Conservation (phyloP, 2,329 filamentous ascomycete genomes). For the Trichoderma sp. region DNA sequence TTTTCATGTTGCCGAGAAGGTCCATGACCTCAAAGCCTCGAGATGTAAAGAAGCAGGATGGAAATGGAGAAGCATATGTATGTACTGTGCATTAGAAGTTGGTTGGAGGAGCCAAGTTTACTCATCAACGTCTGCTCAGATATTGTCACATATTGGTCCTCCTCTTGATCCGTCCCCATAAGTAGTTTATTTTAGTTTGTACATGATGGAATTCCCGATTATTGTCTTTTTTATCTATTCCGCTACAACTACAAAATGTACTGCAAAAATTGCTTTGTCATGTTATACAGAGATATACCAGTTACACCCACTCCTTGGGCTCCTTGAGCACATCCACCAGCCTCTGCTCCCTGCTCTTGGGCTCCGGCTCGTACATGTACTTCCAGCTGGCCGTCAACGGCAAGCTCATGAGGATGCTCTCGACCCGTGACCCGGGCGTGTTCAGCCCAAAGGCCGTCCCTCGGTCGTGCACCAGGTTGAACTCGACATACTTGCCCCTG, state of each 20-base stretch:
- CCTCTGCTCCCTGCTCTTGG: constrained; percentile 74
- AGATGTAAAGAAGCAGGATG: not conserved
- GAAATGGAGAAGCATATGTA: too few relatives aligned
- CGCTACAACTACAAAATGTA: constrained; percentile 16
- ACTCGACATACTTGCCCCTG: constrained; percentile 95
- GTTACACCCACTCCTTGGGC: constrained; percentile 68
- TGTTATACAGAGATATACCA: not conserved
- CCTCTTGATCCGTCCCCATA: not conserved
- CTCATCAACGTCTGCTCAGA: not conserved
- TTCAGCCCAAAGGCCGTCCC: constrained; percentile 93
- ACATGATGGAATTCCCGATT: not conserved
- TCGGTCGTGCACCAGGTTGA: constrained; percentile 95
- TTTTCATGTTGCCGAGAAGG: constrained; percentile 1
- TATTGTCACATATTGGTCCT: not conserved
- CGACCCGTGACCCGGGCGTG: constrained; percentile 85
- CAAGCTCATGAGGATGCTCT: constrained; percentile 97
- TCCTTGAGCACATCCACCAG: constrained; percentile 71
- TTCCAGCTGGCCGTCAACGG: constrained; percentile 91
- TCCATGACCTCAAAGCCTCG: not conserved
- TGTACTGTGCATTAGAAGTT: not conserved
- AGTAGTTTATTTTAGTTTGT: constrained; percentile 4
- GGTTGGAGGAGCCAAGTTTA: not conserved
- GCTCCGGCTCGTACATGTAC: constrained; percentile 88
- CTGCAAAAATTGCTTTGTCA: not conserved
- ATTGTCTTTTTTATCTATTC: constrained; percentile 14